Evolutionary conservation across 352 stramenopile genomes (phyloP), one percentile per base, ranked within the genome.

Genomic region (Phytophthora sojae): DNA sequence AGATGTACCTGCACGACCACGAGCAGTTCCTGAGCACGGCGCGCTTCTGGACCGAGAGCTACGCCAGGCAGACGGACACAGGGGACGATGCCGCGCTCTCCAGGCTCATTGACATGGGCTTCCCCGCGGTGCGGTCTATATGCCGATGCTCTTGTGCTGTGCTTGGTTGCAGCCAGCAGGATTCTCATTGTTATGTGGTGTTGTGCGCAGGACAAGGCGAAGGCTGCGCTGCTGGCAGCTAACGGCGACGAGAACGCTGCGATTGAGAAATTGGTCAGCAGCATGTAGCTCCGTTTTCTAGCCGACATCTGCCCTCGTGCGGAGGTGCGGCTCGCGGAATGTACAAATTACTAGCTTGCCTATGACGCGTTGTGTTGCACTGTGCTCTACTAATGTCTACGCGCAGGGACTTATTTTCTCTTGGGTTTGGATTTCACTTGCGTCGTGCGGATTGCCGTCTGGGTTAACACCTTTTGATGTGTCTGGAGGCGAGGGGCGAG

Each of bases 31-130:
- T 94, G 42, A 93, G 89, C 61, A 99, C 95, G 64, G 97, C 96
- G 25, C 96, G 94, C 61, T 98, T 98, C 65, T 99, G 97, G 97
- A 98, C 96, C 21, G 91, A 99, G 76, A 96, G 83, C 42, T 99
- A 99, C 79, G 97, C 91, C n/a, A 93, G 92, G 63, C 80, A 89
- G 35, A 85, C 82, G 53, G 72, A 80, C 12, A 80, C 76, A 30
- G 67, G 69, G 8, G 75, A 85, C 61, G 84, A 86, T 47, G 89
- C 81, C 6, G 86, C 89, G 1, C 78, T 97, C 12, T 77, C 72
- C 21, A 75, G 89, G 26, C 81, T 97, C 59, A 83, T 85, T 9
- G 92, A 97, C 64, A 97, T 98, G 91, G 91, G 91, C 15, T 97
- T 97, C 49, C 67, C 86, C 9, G 81, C 88, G 53, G 86, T 93